A percentile compares a stretch with the other conserved stretches of the same genome.
These are phyloP conservation scores for Jacaranda copaia DNA, from an alignment of 257 asterid genomes.

Conservation along the genomic window DNA sequence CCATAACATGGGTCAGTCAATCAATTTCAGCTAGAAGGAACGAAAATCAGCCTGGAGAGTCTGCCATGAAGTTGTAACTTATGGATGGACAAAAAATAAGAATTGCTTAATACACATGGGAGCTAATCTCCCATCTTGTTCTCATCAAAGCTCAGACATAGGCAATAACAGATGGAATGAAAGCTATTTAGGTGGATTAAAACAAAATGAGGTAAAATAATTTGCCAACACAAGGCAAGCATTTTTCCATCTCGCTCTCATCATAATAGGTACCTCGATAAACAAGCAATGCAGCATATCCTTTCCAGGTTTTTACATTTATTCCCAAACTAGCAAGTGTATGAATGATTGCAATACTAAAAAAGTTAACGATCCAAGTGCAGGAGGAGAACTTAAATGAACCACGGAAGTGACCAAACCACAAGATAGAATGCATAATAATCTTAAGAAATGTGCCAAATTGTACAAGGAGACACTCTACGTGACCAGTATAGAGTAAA, in stretches of 20 bases:
- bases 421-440: not conserved
- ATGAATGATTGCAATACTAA: not conserved
- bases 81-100: not conserved
- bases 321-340: not conserved
- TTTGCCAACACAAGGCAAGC: not conserved
- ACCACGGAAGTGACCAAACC: not conserved
- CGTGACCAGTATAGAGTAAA: not conserved
- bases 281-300: too few relatives aligned
- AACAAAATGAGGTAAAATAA: not conserved
- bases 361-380: not conserved
- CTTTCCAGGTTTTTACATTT: too few relatives aligned
- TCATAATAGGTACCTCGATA: too few relatives aligned
- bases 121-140: not conserved
- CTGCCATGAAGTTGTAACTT: not conserved
- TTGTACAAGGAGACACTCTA: not conserved
- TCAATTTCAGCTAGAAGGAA: too few relatives aligned
- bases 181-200: too few relatives aligned
- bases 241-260: not conserved
- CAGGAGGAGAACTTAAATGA: not conserved
- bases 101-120: not conserved
- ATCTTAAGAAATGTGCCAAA: not conserved
- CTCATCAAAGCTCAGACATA: not conserved
- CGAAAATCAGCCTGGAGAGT: not conserved
- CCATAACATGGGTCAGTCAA: not conserved
- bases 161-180: not conserved